These are phyloP conservation scores for Setaria italica DNA, from an alignment of 202 grass and related monocot species.

Conservation along the genomic window DNA sequence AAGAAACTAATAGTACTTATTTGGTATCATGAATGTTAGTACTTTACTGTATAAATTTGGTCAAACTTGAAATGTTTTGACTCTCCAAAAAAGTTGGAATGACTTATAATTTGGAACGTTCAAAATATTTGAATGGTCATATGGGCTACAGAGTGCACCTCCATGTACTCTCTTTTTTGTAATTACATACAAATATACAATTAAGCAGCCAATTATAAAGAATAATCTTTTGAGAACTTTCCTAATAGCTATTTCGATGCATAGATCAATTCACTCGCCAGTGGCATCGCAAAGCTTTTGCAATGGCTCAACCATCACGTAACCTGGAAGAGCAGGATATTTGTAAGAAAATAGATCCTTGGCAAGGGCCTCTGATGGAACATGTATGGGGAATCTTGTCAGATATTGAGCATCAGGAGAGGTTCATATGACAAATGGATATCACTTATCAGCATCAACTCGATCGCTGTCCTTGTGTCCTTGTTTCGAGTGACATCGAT, in stretches of 20 bases:
- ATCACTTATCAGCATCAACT: background rate
- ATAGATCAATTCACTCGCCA: background rate
- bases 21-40: too few relatives aligned
- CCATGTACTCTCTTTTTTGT: background rate
- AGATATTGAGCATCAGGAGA: slow-evolving; percentile 14
- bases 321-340: background rate
- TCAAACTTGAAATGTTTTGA: too few relatives aligned
- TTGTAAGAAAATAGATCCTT: background rate
- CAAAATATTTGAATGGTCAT: too few relatives aligned
- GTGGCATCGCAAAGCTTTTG: background rate
- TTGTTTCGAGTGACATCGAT: slow-evolving; percentile 10
- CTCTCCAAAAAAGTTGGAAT: too few relatives aligned
- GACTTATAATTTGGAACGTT: too few relatives aligned
- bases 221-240: background rate
- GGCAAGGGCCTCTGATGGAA: background rate
- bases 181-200: background rate
- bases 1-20: too few relatives aligned
- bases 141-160: background rate
- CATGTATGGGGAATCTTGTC: background rate
- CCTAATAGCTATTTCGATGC: background rate
- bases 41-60: too few relatives aligned
- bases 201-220: background rate
- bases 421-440: slow-evolving; percentile 4
- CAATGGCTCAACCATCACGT: background rate
- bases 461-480: slow-evolving; percentile 8